Percentiles rank a stretch among this genome's conserved stretches.
Evolutionary conservation across 805 yeast species (phyloP).

Genomic region (Hanseniaspora osmophila): DNA sequence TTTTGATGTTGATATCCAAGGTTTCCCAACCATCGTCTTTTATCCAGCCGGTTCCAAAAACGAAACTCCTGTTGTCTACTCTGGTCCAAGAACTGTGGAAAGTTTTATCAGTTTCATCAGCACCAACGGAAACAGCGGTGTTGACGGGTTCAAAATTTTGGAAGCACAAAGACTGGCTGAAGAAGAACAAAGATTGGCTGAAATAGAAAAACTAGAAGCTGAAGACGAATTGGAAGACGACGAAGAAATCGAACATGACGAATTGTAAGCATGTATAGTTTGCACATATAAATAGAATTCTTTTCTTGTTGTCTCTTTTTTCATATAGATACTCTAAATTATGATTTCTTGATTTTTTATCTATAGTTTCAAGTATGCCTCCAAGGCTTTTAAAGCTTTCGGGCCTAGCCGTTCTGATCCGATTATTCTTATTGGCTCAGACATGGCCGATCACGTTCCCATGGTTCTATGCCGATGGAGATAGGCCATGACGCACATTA

Average conservation of each 20-base stretch:
- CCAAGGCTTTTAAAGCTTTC: too few relatives aligned
- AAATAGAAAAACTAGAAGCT: constrained; percentile 8
- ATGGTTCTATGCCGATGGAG: too few relatives aligned
- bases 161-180: constrained; percentile 9
- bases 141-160: constrained; percentile 37
- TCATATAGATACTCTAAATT: not conserved
- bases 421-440: too few relatives aligned
- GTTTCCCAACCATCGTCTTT: constrained; percentile 84
- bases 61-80: constrained; percentile 48
- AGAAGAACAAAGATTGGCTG: constrained; percentile 7
- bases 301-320: not conserved
- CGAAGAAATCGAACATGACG: constrained; percentile 19
- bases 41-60: constrained; percentile 66
- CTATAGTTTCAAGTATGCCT: too few relatives aligned
- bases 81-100: constrained; percentile 63
- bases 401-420: too few relatives aligned
- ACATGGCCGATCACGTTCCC: too few relatives aligned
- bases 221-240: constrained; percentile 11
- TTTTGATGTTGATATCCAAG: constrained; percentile 53
- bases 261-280: constrained; percentile 13
- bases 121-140: constrained; percentile 46
- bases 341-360: too few relatives aligned
- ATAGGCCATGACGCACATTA: too few relatives aligned
- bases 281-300: not conserved
- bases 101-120: constrained; percentile 56